Conservation (phyloP, 345 rosid species). For the Zanthoxylum bungeanum region DNA sequence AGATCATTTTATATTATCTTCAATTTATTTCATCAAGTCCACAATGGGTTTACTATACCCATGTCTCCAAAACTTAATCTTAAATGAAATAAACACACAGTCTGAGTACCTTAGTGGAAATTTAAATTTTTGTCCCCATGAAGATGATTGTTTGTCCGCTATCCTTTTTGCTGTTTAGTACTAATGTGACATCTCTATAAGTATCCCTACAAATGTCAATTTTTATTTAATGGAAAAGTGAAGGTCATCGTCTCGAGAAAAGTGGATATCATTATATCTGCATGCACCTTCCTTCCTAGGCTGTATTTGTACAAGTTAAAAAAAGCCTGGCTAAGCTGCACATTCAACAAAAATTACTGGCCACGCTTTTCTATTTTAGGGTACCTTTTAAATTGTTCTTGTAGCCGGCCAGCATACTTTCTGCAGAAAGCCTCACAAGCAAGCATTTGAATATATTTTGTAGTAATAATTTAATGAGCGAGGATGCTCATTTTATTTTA, state of each 20-base stretch:
- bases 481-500: too few species aligned
- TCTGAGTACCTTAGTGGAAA: background rate
- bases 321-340: slow-evolving; percentile 18
- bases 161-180: slow-evolving; percentile 5
- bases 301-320: background rate
- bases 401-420: background rate
- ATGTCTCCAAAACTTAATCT: too few species aligned
- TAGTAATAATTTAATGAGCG: too few species aligned
- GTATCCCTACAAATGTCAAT: slow-evolving; percentile 14
- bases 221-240: slow-evolving; percentile 1
- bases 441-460: background rate
- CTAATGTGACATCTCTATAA: background rate
- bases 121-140: background rate
- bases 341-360: background rate
- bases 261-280: slow-evolving; percentile 12
- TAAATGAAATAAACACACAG: too few species aligned
- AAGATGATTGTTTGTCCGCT: slow-evolving; percentile 4
- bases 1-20: background rate
- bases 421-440: background rate
- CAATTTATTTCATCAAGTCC: too few species aligned
- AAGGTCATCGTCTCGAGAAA: slow-evolving; percentile 5
- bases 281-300: slow-evolving; percentile 19
- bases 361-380: background rate
- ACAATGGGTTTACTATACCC: too few species aligned
- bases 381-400: background rate